Conservation (phyloP, 176 grass and related monocot species). For the Avena insularis region DNA sequence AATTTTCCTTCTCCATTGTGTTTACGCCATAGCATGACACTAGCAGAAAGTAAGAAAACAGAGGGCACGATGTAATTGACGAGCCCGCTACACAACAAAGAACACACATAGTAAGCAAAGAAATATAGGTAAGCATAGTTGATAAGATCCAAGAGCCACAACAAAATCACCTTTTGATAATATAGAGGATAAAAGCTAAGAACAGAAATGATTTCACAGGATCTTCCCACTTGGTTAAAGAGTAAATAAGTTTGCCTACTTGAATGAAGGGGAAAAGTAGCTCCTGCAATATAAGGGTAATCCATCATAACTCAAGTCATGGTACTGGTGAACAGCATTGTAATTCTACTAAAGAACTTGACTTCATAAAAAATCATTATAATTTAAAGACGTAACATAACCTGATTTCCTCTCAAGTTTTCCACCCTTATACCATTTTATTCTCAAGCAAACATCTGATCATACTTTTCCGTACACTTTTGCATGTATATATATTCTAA, state of each 20-base stretch:
- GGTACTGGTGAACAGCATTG: background rate
- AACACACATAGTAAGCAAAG: background rate
- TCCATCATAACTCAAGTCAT: slow-evolving; percentile 43
- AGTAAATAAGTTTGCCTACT: slow-evolving; percentile 56
- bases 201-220: slow-evolving; percentile 73
- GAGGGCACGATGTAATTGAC: slow-evolving; percentile 51
- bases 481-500: background rate
- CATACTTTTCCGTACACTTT: background rate
- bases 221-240: slow-evolving; percentile 79
- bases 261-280: slow-evolving; percentile 72
- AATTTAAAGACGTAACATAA: slow-evolving; percentile 8
- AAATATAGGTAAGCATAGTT: slow-evolving; percentile 32
- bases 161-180: slow-evolving; percentile 70
- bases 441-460: background rate
- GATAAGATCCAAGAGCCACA: slow-evolving; percentile 28
- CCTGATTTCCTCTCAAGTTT: background rate
- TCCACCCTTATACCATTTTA: slow-evolving; percentile 12
- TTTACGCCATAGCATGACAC: slow-evolving; percentile 70
- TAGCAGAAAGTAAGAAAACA: slow-evolving; percentile 54
- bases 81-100: slow-evolving; percentile 59
- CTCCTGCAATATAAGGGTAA: slow-evolving; percentile 58
- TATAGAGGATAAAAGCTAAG: slow-evolving; percentile 67
- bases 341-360: background rate
- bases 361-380: background rate
- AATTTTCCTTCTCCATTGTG: slow-evolving; percentile 51